A percentile compares a stretch with the other conserved stretches of the same genome.
Conservation (phyloP, 495 filamentous ascomycete genomes). For the Aspergillus homomorphus region DNA sequence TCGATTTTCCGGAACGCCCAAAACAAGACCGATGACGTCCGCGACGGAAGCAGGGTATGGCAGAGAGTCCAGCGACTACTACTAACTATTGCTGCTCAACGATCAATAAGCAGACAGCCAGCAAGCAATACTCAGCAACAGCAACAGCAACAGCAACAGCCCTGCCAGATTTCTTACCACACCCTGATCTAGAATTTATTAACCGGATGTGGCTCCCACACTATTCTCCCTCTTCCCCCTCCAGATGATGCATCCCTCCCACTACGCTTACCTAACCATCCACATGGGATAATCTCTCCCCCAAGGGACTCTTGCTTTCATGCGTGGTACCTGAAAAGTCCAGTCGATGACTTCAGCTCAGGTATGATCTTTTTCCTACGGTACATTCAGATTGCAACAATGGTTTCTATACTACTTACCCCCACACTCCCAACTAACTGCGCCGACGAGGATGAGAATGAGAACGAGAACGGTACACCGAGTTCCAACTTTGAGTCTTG, state of each 20-base stretch:
- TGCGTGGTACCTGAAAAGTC: not conserved
- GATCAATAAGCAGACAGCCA: not conserved
- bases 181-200: too few relatives aligned
- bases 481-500: too few relatives aligned
- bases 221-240: too few relatives aligned
- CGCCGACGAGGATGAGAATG: not conserved
- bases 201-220: slow-evolving; percentile 27
- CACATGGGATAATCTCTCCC: slow-evolving; percentile 1
- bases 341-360: not conserved
- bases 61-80: slow-evolving; percentile 14
- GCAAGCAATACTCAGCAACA: not conserved
- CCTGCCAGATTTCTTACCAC: too few relatives aligned
- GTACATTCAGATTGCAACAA: not conserved
- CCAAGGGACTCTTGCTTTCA: not conserved
- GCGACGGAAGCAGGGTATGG: slow-evolving; percentile 24
- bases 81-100: not conserved
- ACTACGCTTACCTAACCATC: slow-evolving; percentile 17
- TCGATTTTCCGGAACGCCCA: slow-evolving; percentile 28
- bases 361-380: not conserved
- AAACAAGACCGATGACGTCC: slow-evolving; percentile 43
- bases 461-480: too few relatives aligned
- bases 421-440: not conserved
- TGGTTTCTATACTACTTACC: not conserved
- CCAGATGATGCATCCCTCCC: slow-evolving; percentile 7
- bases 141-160: too few relatives aligned